A percentile compares a stretch with the other conserved stretches of the same genome.
These are phyloP conservation scores for Eucommia ulmoides DNA, from an alignment of 257 asterid genomes.

Conservation along the genomic window DNA sequence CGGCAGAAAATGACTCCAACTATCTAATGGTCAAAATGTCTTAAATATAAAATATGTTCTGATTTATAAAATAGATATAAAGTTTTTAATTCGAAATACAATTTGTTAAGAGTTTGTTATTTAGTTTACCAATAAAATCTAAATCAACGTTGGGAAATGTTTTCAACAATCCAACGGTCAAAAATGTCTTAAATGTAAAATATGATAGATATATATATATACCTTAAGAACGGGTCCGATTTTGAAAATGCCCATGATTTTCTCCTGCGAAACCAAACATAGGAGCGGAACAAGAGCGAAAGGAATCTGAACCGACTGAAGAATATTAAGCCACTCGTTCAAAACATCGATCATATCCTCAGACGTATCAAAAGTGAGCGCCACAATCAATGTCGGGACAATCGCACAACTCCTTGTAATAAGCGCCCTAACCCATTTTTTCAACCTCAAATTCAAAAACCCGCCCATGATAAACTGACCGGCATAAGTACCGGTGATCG, in stretches of 20 bases:
- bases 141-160: too few relatives aligned
- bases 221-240: constrained; percentile 24
- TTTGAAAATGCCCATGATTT: constrained; percentile 22
- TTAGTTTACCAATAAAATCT: too few relatives aligned
- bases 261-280: constrained; percentile 23
- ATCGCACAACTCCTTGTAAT: constrained; percentile 26
- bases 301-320: constrained; percentile 30
- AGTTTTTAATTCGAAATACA: too few relatives aligned
- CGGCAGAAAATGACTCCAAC: too few relatives aligned
- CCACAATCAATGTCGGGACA: constrained; percentile 25
- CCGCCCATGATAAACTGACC: constrained; percentile 36
- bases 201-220: too few relatives aligned
- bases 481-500: constrained; percentile 29
- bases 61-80: too few relatives aligned
- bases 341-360: constrained; percentile 22
- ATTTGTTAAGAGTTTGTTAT: too few relatives aligned
- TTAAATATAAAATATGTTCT: too few relatives aligned
- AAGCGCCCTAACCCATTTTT: constrained; percentile 28
- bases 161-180: too few relatives aligned
- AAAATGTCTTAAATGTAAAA: too few relatives aligned
- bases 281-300: constrained; percentile 31
- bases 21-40: too few relatives aligned
- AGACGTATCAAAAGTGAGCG: constrained; percentile 23
- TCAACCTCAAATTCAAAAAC: constrained; percentile 19
- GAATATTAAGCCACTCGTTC: constrained; percentile 28